Conservation (phyloP, 495 filamentous ascomycete species). For the Aspergillus mulundensis region DNA sequence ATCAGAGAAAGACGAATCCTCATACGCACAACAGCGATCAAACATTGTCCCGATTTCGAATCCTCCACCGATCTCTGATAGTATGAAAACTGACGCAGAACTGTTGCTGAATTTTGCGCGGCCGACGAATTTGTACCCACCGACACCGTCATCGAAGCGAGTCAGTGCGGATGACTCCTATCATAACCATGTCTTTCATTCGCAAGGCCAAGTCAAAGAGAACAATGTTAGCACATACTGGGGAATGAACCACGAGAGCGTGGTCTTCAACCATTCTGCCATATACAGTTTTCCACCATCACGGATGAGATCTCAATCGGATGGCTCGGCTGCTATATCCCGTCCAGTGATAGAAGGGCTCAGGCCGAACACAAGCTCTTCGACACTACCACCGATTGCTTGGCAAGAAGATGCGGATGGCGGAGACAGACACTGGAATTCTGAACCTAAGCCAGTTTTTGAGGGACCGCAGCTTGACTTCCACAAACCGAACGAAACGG, state of each 20-base stretch:
- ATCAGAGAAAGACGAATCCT: slow-evolving; percentile 53
- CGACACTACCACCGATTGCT: slow-evolving; percentile 32
- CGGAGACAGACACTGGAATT: slow-evolving; percentile 17
- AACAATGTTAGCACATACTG: slow-evolving; percentile 18
- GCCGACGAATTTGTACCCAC: slow-evolving; percentile 35
- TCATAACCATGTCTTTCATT: slow-evolving; percentile 23
- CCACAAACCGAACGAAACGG: slow-evolving; percentile 1
- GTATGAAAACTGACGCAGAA: slow-evolving; percentile 51
- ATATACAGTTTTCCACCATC: slow-evolving; percentile 26
- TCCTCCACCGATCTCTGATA: slow-evolving; percentile 37
- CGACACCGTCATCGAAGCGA: slow-evolving; percentile 25
- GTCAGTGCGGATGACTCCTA: slow-evolving; percentile 38
- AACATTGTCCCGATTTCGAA: slow-evolving; percentile 41
- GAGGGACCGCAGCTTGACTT: slow-evolving; percentile 8
- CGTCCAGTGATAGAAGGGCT: slow-evolving; percentile 36
- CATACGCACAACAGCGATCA: slow-evolving; percentile 31
- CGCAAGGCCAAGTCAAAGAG: slow-evolving; percentile 22
- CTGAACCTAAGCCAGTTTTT: slow-evolving; percentile 5
- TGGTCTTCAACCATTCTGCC: slow-evolving; percentile 3
- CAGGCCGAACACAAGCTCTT: slow-evolving; percentile 42
- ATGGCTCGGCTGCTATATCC: slow-evolving; percentile 41
- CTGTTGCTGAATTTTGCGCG: slow-evolving; percentile 48
- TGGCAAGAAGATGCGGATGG: slow-evolving; percentile 36
- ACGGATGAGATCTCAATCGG: slow-evolving; percentile 44
- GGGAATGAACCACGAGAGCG: slow-evolving; percentile 18